Evolutionary conservation across 2,329 filamentous ascomycete species (phyloP).

Genomic region (Pyrenochaeta sp.): DNA sequence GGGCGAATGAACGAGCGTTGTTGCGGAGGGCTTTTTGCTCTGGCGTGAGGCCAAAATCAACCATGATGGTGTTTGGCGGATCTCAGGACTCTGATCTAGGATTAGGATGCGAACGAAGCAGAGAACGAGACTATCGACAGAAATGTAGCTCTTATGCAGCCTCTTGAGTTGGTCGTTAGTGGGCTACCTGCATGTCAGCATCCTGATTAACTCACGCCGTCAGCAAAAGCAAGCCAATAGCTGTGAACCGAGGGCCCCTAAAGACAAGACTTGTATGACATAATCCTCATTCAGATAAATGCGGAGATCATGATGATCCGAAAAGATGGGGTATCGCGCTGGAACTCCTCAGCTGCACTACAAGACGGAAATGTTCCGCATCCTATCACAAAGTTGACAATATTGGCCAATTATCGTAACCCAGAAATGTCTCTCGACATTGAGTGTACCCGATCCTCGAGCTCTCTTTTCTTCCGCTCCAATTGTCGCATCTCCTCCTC

Average conservation of each 20-base stretch:
- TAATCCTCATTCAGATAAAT: not conserved
- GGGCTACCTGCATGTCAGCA: not conserved
- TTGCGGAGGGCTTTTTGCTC: conserved; percentile 21
- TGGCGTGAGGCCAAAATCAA: conserved; percentile 24
- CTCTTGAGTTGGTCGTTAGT: too few species aligned
- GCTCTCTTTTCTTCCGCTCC: conserved; percentile 67
- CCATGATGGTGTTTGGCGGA: conserved; percentile 11
- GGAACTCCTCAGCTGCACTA: not conserved
- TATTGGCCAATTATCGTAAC: conserved; percentile 47
- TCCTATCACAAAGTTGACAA: not conserved
- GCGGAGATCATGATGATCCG: not conserved
- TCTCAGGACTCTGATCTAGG: not conserved
- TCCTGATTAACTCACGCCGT: not conserved
- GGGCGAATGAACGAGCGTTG: conserved; percentile 20
- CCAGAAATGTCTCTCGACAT: conserved; percentile 75
- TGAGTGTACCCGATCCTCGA: conserved; percentile 71
- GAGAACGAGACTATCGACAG: not conserved
- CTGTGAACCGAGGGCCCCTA: too few species aligned
- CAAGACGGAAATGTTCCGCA: not conserved
- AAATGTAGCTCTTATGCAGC: too few species aligned
- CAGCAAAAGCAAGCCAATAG: not conserved
- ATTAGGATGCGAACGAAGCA: too few species aligned
- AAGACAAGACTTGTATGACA: not conserved
- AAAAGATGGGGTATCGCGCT: not conserved
- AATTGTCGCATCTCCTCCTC: conserved; percentile 73